Evolutionary conservation across 768 basidiomycete genomes (phyloP).

Genomic region (Tremella fuciformis): DNA sequence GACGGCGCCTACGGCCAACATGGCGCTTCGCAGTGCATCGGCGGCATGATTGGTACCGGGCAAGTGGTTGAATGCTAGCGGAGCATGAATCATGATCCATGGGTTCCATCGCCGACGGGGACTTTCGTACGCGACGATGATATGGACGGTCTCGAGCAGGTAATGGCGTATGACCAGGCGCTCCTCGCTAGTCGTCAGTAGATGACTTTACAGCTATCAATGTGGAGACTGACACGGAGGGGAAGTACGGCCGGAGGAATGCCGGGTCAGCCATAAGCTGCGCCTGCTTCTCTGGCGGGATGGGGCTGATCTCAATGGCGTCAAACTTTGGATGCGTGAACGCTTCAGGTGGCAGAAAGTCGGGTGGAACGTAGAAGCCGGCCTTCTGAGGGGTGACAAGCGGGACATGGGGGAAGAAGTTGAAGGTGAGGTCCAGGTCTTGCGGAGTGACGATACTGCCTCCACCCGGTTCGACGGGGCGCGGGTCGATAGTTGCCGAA

Average conservation of each 20-base stretch:
- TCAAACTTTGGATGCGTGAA: conserved; percentile 7
- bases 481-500: background rate
- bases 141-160: conserved; percentile 29
- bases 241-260: conserved; percentile 39
- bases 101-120: conserved; percentile 34
- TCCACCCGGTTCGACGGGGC: background rate
- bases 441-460: background rate
- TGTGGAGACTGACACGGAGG: conserved; percentile 12
- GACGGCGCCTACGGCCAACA: conserved; percentile 37
- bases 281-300: conserved; percentile 20
- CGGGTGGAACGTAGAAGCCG: conserved; percentile 20
- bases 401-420: conserved; percentile 15
- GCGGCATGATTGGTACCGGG: conserved; percentile 29
- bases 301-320: conserved; percentile 1
- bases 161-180: conserved; percentile 40
- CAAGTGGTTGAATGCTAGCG: conserved; percentile 27
- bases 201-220: background rate
- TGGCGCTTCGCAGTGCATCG: conserved; percentile 36
- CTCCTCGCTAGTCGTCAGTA: conserved; percentile 23
- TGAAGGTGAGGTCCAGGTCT: background rate
- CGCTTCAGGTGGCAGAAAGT: conserved; percentile 18
- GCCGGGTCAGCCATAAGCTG: conserved; percentile 35
- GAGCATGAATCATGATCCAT: conserved; percentile 31
- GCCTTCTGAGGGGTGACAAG: conserved; percentile 3
- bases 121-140: conserved; percentile 41